phyloP scores from a whole-genome alignment of 2,329 filamentous ascomycete species.

The Paramyrothecium sp. region DNA sequence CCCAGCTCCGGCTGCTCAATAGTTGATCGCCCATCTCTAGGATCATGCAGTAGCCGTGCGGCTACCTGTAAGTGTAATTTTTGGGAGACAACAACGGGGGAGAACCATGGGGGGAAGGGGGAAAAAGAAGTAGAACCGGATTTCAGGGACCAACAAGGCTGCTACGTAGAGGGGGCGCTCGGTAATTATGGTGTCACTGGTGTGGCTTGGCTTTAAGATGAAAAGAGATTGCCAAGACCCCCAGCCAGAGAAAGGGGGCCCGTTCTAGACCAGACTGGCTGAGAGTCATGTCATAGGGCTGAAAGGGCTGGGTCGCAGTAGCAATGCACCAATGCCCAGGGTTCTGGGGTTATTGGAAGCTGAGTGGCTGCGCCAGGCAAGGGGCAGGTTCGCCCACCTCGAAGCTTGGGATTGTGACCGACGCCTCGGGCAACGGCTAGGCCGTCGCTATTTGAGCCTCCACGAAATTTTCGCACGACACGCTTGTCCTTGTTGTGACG shows the following conservation, averaged over 20 bases:
- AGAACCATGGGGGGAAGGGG: not conserved
- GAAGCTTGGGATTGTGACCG: not conserved
- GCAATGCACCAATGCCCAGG: not conserved
- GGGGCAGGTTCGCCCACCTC: not conserved
- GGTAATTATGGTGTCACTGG: not conserved
- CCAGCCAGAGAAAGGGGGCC: not conserved
- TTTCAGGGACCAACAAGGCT: not conserved
- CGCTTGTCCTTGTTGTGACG: not conserved
- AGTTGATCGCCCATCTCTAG: not conserved
- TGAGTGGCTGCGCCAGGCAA: not conserved
- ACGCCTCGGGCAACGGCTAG: not conserved
- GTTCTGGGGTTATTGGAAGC: not conserved
- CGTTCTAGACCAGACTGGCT: not conserved
- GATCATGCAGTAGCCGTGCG: not conserved
- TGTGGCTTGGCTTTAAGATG: not conserved
- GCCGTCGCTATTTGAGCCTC: not conserved
- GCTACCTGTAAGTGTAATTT: not conserved
- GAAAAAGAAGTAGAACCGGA: not conserved
- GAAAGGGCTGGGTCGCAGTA: not conserved
- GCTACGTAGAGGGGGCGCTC: not conserved
- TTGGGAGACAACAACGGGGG: not conserved
- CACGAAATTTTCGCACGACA: not conserved
- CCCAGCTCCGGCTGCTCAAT: not conserved
- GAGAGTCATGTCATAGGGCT: not conserved
- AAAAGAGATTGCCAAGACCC: not conserved